phyloP scores from a whole-genome alignment of 2,329 filamentous ascomycete genomes.

The Cladorrhinum sp. region DNA sequence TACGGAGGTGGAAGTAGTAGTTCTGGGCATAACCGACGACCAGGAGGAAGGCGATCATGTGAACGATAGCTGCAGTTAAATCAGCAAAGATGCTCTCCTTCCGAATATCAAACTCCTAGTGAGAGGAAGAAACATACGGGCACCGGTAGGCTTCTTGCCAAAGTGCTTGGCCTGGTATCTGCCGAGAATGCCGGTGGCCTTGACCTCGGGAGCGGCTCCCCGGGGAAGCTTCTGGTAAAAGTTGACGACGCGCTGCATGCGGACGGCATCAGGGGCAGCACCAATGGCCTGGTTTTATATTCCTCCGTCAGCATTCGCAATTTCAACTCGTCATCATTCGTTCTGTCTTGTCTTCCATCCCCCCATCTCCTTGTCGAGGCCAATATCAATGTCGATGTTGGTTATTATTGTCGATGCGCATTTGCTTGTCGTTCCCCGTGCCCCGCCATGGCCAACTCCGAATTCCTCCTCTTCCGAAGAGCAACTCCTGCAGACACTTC shows the following conservation, averaged over 20 bases:
- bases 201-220: constrained; percentile 78
- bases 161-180: constrained; percentile 93
- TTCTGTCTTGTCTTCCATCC: too few relatives aligned
- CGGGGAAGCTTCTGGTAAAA: constrained; percentile 99
- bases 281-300: constrained; percentile 76
- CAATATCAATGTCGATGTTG: background rate
- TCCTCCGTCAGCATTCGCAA: constrained; percentile 36
- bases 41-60: constrained; percentile 75
- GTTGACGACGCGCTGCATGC: constrained; percentile 96
- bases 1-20: constrained; percentile 99
- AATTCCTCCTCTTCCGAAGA: background rate
- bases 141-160: constrained; percentile 84
- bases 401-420: background rate
- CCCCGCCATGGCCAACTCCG: background rate
- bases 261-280: constrained; percentile 88
- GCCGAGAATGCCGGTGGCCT: constrained; percentile 78
- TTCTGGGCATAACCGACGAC: constrained; percentile 90
- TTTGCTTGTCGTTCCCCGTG: background rate
- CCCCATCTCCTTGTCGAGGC: too few relatives aligned
- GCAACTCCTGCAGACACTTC: background rate
- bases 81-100: constrained; percentile 25
- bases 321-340: background rate
- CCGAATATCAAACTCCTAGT: background rate
- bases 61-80: constrained; percentile 69
- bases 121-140: constrained; percentile 64